These are phyloP conservation scores for Russula griseocarnosa DNA, from an alignment of 768 basidiomycete species.

Conservation along the genomic window DNA sequence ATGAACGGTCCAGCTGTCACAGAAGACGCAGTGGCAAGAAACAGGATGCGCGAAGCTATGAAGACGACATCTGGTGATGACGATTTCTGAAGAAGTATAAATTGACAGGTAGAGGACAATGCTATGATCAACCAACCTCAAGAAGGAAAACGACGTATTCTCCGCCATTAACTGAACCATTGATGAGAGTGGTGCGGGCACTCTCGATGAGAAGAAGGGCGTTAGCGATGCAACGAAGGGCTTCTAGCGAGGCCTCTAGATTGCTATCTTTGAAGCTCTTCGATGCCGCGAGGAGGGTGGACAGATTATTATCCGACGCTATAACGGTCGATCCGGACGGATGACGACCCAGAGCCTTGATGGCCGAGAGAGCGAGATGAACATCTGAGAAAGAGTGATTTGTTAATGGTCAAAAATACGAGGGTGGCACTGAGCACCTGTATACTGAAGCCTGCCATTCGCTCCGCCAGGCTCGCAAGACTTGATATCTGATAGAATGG, in stretches of 20 bases:
- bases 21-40: slow-evolving; percentile 60
- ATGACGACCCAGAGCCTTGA: slow-evolving; percentile 73
- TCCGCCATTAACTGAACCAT: slow-evolving; percentile 60
- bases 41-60: slow-evolving; percentile 71
- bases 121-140: slow-evolving; percentile 43
- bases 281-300: slow-evolving; percentile 50
- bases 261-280: slow-evolving; percentile 50
- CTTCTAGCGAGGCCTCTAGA: slow-evolving; percentile 59
- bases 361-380: slow-evolving; percentile 57
- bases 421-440: slow-evolving; percentile 14
- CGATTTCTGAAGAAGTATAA: slow-evolving; percentile 49
- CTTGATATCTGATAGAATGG: slow-evolving; percentile 13
- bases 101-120: neutral
- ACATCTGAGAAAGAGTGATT: slow-evolving; percentile 48
- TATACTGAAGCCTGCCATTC: slow-evolving; percentile 18
- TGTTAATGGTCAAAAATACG: neutral
- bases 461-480: slow-evolving; percentile 21
- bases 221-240: slow-evolving; percentile 75
- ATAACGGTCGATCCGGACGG: slow-evolving; percentile 64
- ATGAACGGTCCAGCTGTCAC: slow-evolving; percentile 46
- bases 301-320: slow-evolving; percentile 51
- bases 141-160: slow-evolving; percentile 51
- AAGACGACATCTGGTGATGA: slow-evolving; percentile 60
- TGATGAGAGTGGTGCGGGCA: slow-evolving; percentile 55
- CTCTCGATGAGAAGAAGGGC: slow-evolving; percentile 64